These are phyloP conservation scores for Trichoderma aggressivum DNA, from an alignment of 2,329 filamentous ascomycete genomes.

Conservation along the genomic window DNA sequence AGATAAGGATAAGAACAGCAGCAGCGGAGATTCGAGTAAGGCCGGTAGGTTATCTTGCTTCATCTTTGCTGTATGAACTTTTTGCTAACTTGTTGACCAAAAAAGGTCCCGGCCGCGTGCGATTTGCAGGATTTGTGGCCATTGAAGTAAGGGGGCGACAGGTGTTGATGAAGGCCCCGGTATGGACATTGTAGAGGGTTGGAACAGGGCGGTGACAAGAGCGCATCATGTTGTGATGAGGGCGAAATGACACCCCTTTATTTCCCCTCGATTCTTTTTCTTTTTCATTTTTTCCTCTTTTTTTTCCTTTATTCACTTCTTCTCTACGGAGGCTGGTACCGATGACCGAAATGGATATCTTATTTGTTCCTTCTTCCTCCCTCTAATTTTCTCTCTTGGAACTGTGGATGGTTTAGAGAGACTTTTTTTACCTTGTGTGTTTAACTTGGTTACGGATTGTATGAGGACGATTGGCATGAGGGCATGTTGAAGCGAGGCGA, in stretches of 20 bases:
- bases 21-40: conserved; percentile 44
- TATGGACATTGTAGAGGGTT: conserved; percentile 54
- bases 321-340: background rate
- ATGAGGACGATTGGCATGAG: background rate
- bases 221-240: background rate
- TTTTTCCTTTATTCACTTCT: background rate
- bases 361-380: background rate
- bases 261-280: background rate
- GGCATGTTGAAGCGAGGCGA: background rate
- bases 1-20: conserved; percentile 43
- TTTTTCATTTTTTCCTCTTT: background rate
- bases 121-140: conserved; percentile 71
- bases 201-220: background rate
- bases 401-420: background rate
- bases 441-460: background rate
- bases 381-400: background rate
- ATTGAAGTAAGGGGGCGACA: conserved; percentile 74
- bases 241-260: background rate
- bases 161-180: conserved; percentile 71
- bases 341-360: background rate
- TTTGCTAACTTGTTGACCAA: conserved; percentile 23
- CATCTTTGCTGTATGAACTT: fast-evolving
- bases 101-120: conserved; percentile 57
- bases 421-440: background rate
- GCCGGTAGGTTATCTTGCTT: conserved; percentile 41